Conservation (phyloP, 108 stramenopile genomes). For the Cyclostephanos tholiformis region DNA sequence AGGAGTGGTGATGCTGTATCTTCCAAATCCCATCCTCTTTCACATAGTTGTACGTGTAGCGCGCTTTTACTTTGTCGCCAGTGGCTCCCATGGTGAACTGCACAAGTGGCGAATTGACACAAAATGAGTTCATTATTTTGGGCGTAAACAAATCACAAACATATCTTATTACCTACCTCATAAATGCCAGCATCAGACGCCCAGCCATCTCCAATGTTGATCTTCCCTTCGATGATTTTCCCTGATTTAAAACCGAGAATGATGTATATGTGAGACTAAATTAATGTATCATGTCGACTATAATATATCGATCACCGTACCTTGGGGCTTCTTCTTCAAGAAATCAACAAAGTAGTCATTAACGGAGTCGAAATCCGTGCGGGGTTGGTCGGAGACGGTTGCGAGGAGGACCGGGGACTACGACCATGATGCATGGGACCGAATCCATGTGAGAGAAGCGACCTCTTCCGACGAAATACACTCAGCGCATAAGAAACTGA, state of each 20-base stretch:
- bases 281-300: neutral
- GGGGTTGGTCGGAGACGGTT: conserved; percentile 60
- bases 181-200: conserved; percentile 53
- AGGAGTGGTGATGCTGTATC: conserved; percentile 63
- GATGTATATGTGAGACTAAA: neutral
- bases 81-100: conserved; percentile 62
- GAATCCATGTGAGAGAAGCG: neutral
- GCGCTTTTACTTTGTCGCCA: conserved; percentile 41
- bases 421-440: neutral
- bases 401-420: conserved; percentile 56
- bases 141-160: conserved; percentile 16
- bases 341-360: conserved; percentile 74
- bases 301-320: conserved; percentile 15
- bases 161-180: conserved; percentile 47
- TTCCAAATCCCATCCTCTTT: conserved; percentile 61
- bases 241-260: neutral
- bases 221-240: conserved; percentile 58
- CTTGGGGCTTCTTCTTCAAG: conserved; percentile 59
- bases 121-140: conserved; percentile 2
- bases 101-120: conserved; percentile 6
- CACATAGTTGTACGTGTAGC: conserved; percentile 52
- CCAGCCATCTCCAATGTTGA: conserved; percentile 58
- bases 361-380: conserved; percentile 58
- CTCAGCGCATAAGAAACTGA: neutral
- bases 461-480: neutral